These are phyloP conservation scores for Aphanomyces invadans DNA, from an alignment of 352 stramenopile species.

Conservation along the genomic window DNA sequence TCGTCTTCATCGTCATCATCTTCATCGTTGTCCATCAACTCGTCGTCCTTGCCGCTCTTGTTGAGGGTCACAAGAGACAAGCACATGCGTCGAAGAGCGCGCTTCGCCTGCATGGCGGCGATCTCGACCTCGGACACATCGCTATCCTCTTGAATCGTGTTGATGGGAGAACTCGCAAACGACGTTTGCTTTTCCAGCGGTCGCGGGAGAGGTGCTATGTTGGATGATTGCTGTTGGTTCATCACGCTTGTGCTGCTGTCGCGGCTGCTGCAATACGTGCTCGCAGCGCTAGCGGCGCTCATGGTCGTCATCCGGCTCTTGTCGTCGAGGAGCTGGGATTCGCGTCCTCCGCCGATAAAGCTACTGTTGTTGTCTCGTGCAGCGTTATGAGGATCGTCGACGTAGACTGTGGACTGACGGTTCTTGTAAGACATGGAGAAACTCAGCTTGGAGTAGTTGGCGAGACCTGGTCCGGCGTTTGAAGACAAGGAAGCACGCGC, in stretches of 20 bases:
- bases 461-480: constrained; percentile 32
- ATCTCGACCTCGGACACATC: constrained; percentile 18
- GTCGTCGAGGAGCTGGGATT: constrained; percentile 2
- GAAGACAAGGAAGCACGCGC: background rate
- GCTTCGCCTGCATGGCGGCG: constrained; percentile 45
- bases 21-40: constrained; percentile 53
- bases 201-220: background rate
- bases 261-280: constrained; percentile 20
- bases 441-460: constrained; percentile 63
- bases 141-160: constrained; percentile 5
- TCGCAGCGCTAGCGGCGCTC: constrained; percentile 9
- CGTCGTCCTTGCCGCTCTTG: constrained; percentile 35
- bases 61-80: constrained; percentile 24
- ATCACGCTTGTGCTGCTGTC: constrained; percentile 8
- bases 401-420: constrained; percentile 29
- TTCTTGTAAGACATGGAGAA: constrained; percentile 87
- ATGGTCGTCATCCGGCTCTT: constrained; percentile 12
- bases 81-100: constrained; percentile 63
- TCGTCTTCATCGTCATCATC: constrained; percentile 70
- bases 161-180: background rate
- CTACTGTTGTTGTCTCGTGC: constrained; percentile 1
- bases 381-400: background rate
- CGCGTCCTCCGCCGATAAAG: background rate
- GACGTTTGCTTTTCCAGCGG: constrained; percentile 1
- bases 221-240: background rate